Percentiles rank a stretch among this genome's conserved stretches.
Evolutionary conservation across 768 basidiomycete species (phyloP).

Genomic region (Gymnopilus junonius): DNA sequence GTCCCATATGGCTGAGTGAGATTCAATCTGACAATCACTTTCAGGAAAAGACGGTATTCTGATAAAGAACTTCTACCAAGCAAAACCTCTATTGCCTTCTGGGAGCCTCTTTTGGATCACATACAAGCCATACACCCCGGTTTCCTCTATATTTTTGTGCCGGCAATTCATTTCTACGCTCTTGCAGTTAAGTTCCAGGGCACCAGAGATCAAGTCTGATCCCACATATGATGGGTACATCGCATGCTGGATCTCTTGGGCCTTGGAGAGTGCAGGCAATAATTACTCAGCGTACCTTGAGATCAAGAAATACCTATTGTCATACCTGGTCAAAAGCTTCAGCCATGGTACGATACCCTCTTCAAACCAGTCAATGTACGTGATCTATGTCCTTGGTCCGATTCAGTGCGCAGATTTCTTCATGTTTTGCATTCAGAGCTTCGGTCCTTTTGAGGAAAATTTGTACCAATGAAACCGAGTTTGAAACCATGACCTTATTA

Average conservation of each 20-base stretch:
- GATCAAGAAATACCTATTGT: constrained; percentile 48
- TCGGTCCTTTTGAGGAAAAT: constrained; percentile 16
- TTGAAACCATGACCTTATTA: constrained; percentile 15
- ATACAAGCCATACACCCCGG: constrained; percentile 58
- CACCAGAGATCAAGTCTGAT: constrained; percentile 33
- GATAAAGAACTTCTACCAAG: constrained; percentile 53
- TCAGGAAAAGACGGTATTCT: constrained; percentile 60
- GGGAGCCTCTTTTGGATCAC: constrained; percentile 68
- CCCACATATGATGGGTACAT: constrained; percentile 59
- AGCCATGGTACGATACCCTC: constrained; percentile 34
- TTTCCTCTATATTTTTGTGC: constrained; percentile 55
- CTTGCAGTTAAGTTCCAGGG: constrained; percentile 10
- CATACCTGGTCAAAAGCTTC: constrained; percentile 51
- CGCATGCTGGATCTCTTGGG: constrained; percentile 75
- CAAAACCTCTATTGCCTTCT: constrained; percentile 56
- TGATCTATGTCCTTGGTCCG: background rate
- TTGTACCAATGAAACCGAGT: constrained; percentile 17
- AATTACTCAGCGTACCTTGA: constrained; percentile 30
- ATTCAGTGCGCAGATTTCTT: background rate
- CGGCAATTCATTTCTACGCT: constrained; percentile 46
- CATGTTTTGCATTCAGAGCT: constrained; percentile 7
- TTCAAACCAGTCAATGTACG: constrained; percentile 20
- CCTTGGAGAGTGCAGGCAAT: constrained; percentile 43
- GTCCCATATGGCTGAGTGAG: constrained; percentile 53
- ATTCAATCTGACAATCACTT: constrained; percentile 3